Percentiles rank a stretch among this genome's conserved stretches.
Evolutionary conservation across 2,329 filamentous ascomycete species (phyloP).

Genomic region (Diaporthe aspalathi): DNA sequence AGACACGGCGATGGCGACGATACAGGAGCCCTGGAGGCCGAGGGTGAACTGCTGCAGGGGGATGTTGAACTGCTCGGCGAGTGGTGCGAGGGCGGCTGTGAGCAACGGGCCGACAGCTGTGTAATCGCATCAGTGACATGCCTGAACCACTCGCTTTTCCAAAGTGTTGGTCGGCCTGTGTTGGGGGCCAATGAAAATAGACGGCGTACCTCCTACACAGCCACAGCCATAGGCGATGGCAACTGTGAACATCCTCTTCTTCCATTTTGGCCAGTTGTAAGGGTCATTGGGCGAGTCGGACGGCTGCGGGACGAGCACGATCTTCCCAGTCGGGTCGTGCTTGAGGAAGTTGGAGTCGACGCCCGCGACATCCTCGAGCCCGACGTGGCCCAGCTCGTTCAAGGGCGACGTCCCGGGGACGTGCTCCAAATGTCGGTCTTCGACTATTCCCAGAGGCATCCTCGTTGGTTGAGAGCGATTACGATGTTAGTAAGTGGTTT

Average conservation of each 20-base stretch:
- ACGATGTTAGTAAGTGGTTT: no score
- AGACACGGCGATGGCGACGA: constrained; percentile 50
- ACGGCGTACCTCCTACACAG: constrained; percentile 52
- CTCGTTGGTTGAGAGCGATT: background rate
- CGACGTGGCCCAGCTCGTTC: constrained; percentile 42
- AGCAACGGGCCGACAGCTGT: constrained; percentile 53
- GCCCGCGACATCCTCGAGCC: constrained; percentile 39
- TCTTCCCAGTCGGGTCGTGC: constrained; percentile 47
- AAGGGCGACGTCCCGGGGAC: constrained; percentile 45
- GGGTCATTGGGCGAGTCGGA: constrained; percentile 60
- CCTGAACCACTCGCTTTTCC: no score
- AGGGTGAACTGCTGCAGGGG: constrained; percentile 49
- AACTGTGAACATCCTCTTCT: constrained; percentile 51
- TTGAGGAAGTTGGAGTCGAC: constrained; percentile 42
- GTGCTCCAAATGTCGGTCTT: constrained; percentile 45
- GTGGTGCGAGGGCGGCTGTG: constrained; percentile 50
- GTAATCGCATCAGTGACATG: constrained; percentile 7
- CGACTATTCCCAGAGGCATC: constrained; percentile 45
- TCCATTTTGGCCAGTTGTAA: constrained; percentile 57
- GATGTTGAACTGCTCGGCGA: constrained; percentile 48
- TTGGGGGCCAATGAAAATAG: background rate
- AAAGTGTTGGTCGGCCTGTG: no score
- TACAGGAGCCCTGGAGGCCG: constrained; percentile 50
- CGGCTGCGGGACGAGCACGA: constrained; percentile 63
- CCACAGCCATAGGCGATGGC: constrained; percentile 53